These are phyloP conservation scores for Solanum commersonii DNA, from an alignment of 257 asterid genomes.

Conservation along the genomic window DNA sequence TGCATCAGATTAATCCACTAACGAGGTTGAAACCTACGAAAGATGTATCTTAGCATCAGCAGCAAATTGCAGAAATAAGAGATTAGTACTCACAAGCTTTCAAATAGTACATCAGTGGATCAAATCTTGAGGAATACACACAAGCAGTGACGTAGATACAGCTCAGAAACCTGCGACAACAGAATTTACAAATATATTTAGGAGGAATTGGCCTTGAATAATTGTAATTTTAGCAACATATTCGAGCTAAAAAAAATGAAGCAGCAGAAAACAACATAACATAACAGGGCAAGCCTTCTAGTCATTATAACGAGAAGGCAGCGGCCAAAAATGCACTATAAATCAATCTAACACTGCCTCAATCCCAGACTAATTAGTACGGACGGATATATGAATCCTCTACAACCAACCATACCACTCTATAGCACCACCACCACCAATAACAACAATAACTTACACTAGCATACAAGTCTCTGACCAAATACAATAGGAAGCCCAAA, in stretches of 20 bases:
- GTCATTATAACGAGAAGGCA: not conserved
- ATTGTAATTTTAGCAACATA: not conserved
- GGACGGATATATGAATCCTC: not conserved
- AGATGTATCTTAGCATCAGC: not conserved
- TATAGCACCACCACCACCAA: not conserved
- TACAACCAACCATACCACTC: not conserved
- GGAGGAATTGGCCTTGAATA: not conserved
- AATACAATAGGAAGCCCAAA: not conserved
- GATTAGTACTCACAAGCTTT: conserved; percentile 34
- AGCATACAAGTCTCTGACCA: not conserved
- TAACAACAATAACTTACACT: not conserved
- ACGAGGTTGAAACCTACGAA: not conserved
- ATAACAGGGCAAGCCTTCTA: not conserved
- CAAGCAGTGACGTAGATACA: conserved; percentile 25
- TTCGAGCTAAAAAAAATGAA: not conserved
- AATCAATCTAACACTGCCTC: not conserved
- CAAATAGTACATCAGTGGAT: conserved; percentile 32
- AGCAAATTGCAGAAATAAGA: not conserved
- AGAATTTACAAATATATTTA: not conserved
- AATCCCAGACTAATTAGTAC: not conserved
- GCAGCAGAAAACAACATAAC: not conserved
- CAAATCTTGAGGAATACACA: conserved; percentile 43
- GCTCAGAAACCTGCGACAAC: not conserved
- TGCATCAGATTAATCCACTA: not conserved
- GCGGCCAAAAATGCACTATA: not conserved